A percentile compares a stretch with the other conserved stretches of the same genome.
These are phyloP conservation scores for Lunasporangiospora selenospora DNA, from an alignment of 192 early-diverging fungal species.

Conservation along the genomic window DNA sequence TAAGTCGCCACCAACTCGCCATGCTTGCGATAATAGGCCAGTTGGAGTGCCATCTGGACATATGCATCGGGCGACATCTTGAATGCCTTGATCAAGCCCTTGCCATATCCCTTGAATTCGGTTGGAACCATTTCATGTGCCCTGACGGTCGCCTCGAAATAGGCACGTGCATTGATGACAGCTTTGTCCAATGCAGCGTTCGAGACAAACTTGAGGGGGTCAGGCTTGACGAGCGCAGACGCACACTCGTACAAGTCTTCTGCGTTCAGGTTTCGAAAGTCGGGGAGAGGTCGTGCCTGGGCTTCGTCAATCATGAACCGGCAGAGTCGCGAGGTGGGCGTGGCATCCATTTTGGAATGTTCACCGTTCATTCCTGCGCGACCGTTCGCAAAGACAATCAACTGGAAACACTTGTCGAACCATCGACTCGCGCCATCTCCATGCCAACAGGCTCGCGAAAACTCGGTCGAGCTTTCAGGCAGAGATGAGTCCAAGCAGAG, in stretches of 20 bases:
- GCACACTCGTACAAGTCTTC: slow-evolving; percentile 36
- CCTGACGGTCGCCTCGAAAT: slow-evolving; percentile 72
- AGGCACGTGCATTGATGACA: slow-evolving; percentile 64
- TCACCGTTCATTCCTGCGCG: slow-evolving; percentile 68
- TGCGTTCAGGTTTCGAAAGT: slow-evolving; percentile 43
- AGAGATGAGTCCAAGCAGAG: slow-evolving; percentile 77
- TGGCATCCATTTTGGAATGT: slow-evolving; percentile 75
- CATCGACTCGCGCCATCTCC: slow-evolving; percentile 85
- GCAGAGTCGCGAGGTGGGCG: slow-evolving; percentile 78
- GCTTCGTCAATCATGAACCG: slow-evolving; percentile 65
- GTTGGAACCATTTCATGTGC: slow-evolving; percentile 68
- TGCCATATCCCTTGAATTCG: slow-evolving; percentile 79
- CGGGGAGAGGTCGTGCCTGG: slow-evolving; percentile 32
- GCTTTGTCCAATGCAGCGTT: slow-evolving; percentile 48
- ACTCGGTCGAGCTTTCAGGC: slow-evolving; percentile 75
- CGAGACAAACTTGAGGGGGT: slow-evolving; percentile 65
- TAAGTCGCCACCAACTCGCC: slow-evolving; percentile 72
- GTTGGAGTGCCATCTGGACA: slow-evolving; percentile 89
- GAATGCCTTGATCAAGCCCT: slow-evolving; percentile 42
- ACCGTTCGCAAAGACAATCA: slow-evolving; percentile 80
- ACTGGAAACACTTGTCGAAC: slow-evolving; percentile 83
- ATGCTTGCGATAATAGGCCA: slow-evolving; percentile 83
- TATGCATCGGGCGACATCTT: slow-evolving; percentile 81
- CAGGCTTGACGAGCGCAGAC: slow-evolving; percentile 42
- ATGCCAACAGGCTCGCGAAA: slow-evolving; percentile 81